These are phyloP conservation scores for Aureobasidium sp. DNA, from an alignment of 2,329 filamentous ascomycete species.

Conservation along the genomic window DNA sequence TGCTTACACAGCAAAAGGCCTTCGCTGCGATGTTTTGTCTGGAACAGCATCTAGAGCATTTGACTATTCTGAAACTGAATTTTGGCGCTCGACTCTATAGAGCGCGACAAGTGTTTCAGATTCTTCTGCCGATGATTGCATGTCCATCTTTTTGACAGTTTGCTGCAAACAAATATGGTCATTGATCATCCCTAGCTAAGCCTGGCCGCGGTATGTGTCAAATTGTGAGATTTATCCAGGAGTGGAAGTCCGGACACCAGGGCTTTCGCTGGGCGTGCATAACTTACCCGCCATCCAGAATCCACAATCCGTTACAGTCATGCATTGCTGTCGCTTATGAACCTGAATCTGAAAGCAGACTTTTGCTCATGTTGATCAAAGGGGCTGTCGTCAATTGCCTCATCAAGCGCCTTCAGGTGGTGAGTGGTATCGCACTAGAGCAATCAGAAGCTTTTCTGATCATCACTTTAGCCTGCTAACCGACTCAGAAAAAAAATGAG, in stretches of 20 bases:
- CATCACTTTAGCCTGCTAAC: conserved; percentile 8
- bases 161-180: neutral
- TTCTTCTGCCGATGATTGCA: neutral
- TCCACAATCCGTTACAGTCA: neutral
- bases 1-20: neutral
- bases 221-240: neutral
- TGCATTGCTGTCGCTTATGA: conserved; percentile 8
- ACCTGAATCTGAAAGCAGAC: neutral
- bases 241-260: neutral
- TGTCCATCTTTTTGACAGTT: neutral
- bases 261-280: conserved; percentile 11
- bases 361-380: neutral
- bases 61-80: neutral
- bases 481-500: conserved; percentile 11
- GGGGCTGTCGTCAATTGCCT: neutral
- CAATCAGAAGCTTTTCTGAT: conserved; percentile 1
- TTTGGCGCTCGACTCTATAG: neutral
- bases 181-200: neutral
- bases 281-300: conserved; percentile 8
- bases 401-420: neutral
- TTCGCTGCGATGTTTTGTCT: neutral
- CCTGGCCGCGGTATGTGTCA: neutral
- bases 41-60: neutral
- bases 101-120: conserved; percentile 3
- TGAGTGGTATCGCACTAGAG: neutral